Conservation (phyloP, 345 rosid species). For the Eucalyptus cloeziana region DNA sequence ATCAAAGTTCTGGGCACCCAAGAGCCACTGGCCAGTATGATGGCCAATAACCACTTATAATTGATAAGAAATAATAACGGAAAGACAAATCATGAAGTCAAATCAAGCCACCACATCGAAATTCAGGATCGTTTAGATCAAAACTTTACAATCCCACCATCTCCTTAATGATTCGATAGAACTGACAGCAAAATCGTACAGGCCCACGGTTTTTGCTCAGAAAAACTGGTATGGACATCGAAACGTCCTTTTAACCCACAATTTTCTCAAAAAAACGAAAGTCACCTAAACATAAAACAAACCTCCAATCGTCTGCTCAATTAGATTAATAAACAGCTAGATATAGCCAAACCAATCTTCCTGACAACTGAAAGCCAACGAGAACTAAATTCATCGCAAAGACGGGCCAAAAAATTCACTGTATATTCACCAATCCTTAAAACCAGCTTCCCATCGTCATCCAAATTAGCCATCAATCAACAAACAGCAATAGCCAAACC, state of each 20-base stretch:
- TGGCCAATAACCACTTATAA: background rate
- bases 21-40: background rate
- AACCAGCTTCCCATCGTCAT: background rate
- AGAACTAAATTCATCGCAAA: background rate
- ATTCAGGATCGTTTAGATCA: background rate
- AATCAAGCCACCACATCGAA: background rate
- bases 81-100: background rate
- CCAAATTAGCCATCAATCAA: background rate
- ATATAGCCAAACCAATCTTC: background rate
- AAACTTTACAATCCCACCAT: background rate
- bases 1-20: background rate
- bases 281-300: background rate
- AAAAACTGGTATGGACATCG: background rate
- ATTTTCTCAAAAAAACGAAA: background rate
- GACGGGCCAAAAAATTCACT: background rate
- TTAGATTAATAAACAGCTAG: background rate
- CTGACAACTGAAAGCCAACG: background rate
- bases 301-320: background rate
- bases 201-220: background rate
- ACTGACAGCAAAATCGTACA: background rate
- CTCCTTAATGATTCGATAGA: background rate
- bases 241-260: background rate
- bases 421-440: background rate
- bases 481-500: background rate
- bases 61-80: background rate